Percentiles rank a stretch among this genome's conserved stretches.
Evolutionary conservation across 805 yeast species (phyloP).

Genomic region (Wickerhamomyces mucosus): DNA sequence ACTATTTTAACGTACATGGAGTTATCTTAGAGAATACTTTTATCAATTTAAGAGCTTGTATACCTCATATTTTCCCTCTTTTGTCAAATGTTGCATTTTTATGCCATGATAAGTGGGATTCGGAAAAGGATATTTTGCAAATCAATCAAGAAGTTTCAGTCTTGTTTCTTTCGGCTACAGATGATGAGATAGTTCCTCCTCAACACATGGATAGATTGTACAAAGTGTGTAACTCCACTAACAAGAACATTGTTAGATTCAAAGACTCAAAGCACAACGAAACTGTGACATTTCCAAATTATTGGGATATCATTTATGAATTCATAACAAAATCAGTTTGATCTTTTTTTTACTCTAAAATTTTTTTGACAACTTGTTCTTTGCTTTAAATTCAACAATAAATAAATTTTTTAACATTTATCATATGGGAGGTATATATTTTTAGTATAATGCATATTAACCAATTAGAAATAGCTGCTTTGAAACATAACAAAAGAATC

Average conservation of each 20-base stretch:
- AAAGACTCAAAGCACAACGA: constrained; percentile 72
- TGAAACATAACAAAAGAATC: no score
- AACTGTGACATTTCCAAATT: constrained; percentile 62
- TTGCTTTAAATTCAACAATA: no score
- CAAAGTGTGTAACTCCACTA: constrained; percentile 37
- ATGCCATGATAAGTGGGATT: constrained; percentile 79
- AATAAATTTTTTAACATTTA: no score
- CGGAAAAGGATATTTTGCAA: constrained; percentile 46
- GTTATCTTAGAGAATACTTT: constrained; percentile 83
- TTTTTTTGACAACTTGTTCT: no score
- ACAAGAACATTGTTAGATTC: constrained; percentile 46
- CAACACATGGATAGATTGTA: constrained; percentile 59
- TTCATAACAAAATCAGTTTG: no score
- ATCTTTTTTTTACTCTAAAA: no score
- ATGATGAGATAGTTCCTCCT: constrained; percentile 92
- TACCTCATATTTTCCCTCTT: constrained; percentile 67
- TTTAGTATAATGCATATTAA: no score
- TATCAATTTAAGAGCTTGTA: constrained; percentile 57
- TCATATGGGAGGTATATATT: no score
- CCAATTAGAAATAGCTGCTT: no score
- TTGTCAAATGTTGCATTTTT: constrained; percentile 44
- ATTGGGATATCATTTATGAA: constrained; percentile 62
- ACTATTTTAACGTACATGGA: constrained; percentile 43
- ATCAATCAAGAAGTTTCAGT: constrained; percentile 52
- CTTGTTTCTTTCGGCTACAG: constrained; percentile 59